These are phyloP conservation scores for Flagelloscypha sp. DNA, from an alignment of 768 basidiomycete species.

Conservation along the genomic window DNA sequence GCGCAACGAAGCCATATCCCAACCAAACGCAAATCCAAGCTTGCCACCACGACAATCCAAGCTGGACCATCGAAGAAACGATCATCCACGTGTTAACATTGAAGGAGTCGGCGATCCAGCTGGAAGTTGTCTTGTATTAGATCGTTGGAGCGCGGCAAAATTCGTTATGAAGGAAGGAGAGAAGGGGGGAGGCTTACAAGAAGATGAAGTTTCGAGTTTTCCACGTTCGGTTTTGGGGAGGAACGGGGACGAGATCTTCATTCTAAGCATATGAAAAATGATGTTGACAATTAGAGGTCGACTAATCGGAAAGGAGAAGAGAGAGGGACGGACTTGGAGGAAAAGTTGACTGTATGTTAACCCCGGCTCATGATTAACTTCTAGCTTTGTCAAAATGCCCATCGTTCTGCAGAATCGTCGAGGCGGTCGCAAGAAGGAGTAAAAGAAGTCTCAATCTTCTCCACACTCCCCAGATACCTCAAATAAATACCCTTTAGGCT, in stretches of 20 bases:
- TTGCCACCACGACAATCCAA: slow-evolving; percentile 77
- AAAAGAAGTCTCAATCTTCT: slow-evolving; percentile 5
- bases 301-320: slow-evolving; percentile 3
- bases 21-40: slow-evolving; percentile 77
- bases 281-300: slow-evolving; percentile 6
- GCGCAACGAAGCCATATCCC: slow-evolving; percentile 49
- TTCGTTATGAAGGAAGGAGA: slow-evolving; percentile 4
- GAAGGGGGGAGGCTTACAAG: slow-evolving; percentile 35
- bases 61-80: slow-evolving; percentile 63
- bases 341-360: slow-evolving; percentile 49
- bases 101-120: slow-evolving; percentile 78
- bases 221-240: slow-evolving; percentile 58
- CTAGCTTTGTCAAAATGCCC: slow-evolving; percentile 32
- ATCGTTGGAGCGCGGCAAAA: slow-evolving; percentile 2
- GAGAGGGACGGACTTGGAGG: slow-evolving; percentile 36
- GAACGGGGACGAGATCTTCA: slow-evolving; percentile 65
- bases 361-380: slow-evolving; percentile 46
- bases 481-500: too few relatives aligned
- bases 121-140: slow-evolving; percentile 17
- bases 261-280: slow-evolving; percentile 33
- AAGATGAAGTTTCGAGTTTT: slow-evolving; percentile 54
- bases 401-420: slow-evolving; percentile 11
- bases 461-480: too few relatives aligned
- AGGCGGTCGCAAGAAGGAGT: slow-evolving; percentile 1
- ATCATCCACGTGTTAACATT: slow-evolving; percentile 82